phyloP scores from a whole-genome alignment of 331 rosid species.

The Dryas integrifolia region DNA sequence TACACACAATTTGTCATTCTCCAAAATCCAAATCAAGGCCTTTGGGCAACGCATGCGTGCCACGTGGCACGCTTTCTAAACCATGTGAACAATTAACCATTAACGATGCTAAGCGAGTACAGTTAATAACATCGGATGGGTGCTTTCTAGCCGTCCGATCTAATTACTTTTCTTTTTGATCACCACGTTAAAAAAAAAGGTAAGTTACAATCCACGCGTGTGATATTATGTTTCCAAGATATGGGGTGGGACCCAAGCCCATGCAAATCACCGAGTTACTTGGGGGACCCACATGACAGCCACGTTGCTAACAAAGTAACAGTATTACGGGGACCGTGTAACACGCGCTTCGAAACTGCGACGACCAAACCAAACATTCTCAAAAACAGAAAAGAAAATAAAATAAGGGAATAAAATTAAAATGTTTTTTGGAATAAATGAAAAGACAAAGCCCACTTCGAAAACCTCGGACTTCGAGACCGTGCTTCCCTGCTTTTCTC shows the following conservation, averaged over 20 bases:
- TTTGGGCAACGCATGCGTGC: background rate
- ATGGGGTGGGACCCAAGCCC: background rate
- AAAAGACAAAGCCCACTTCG: background rate
- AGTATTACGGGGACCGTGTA: conserved; percentile 19
- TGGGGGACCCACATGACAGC: conserved; percentile 26
- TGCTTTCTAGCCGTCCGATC: too few species aligned
- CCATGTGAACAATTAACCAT: background rate
- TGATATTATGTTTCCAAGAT: too few species aligned
- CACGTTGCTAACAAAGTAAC: conserved; percentile 11
- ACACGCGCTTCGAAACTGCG: conserved; percentile 26
- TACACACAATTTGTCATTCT: too few species aligned
- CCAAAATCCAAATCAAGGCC: background rate
- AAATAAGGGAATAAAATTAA: background rate
- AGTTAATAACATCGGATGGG: too few species aligned
- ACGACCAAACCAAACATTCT: conserved; percentile 31
- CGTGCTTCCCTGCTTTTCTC: background rate
- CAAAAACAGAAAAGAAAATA: background rate
- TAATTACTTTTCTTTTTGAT: too few species aligned
- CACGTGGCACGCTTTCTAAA: background rate
- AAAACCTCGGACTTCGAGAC: conserved; percentile 50
- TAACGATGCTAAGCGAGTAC: background rate
- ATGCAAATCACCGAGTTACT: background rate
- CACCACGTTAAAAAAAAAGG: too few species aligned
- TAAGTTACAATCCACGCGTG: too few species aligned
- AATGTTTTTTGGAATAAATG: background rate